These are phyloP conservation scores for Sapria himalayana DNA, from an alignment of 345 rosid species.

Conservation along the genomic window DNA sequence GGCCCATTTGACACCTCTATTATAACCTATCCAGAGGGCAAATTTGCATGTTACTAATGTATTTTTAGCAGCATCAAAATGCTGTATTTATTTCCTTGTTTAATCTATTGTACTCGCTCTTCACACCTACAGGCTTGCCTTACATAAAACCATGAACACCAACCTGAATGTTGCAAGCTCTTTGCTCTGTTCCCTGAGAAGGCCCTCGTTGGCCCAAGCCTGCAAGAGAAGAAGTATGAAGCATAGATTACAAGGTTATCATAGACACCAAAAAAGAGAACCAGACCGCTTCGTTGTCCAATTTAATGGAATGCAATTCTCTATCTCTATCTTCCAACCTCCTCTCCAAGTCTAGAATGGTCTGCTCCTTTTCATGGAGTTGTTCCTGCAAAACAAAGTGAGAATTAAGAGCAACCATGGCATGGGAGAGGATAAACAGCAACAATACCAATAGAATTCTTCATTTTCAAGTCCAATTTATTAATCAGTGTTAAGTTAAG, in stretches of 20 bases:
- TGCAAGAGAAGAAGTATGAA: slow-evolving; percentile 8
- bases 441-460: no score
- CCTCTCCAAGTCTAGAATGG: slow-evolving; percentile 48
- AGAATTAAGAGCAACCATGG: no score
- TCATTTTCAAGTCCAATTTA: no score
- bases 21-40: no score
- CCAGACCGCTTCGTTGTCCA: slow-evolving; percentile 77
- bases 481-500: no score
- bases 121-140: no score
- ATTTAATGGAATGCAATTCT: slow-evolving; percentile 66
- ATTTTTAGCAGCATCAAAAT: no score
- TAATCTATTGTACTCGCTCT: no score
- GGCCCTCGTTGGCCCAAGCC: slow-evolving; percentile 98
- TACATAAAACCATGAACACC: slow-evolving; percentile 1
- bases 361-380: slow-evolving; percentile 43
- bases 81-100: no score
- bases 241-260: neutral
- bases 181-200: slow-evolving; percentile 70
- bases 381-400: slow-evolving; percentile 37
- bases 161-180: slow-evolving; percentile 75
- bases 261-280: slow-evolving; percentile 3
- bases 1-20: no score
- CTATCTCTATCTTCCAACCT: slow-evolving; percentile 69
- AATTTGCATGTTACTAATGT: no score
- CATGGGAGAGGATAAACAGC: no score